These are phyloP conservation scores for Diaporthe citrichinensis DNA, from an alignment of 2,329 filamentous ascomycete species.

Conservation along the genomic window DNA sequence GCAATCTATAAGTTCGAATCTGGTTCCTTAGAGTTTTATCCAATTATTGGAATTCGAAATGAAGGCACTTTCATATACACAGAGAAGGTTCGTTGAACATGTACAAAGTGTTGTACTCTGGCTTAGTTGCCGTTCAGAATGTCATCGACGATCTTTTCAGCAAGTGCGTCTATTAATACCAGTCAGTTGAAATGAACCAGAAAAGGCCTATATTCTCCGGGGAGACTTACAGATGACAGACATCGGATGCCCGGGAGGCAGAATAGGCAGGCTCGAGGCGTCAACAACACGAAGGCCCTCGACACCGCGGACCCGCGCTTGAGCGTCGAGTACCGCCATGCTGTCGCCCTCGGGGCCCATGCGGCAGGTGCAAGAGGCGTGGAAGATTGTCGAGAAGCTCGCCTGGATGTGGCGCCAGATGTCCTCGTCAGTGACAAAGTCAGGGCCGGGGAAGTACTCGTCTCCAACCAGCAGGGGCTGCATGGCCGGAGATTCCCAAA, in stretches of 20 bases:
- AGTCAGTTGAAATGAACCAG: background rate
- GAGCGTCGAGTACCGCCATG: slow-evolving; percentile 16
- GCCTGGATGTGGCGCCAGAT: slow-evolving; percentile 49
- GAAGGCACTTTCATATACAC: background rate
- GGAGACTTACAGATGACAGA: slow-evolving; percentile 5
- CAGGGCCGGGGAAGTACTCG: slow-evolving; percentile 53
- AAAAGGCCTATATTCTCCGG: too few relatives aligned
- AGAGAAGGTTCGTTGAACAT: background rate
- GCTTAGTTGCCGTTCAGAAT: slow-evolving; percentile 14
- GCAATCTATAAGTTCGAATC: background rate
- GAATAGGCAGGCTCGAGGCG: slow-evolving; percentile 9
- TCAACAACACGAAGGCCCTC: slow-evolving; percentile 32
- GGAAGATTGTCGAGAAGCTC: slow-evolving; percentile 49
- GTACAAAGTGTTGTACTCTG: background rate
- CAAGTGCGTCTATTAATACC: slow-evolving; percentile 6
- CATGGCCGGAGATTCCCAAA: slow-evolving; percentile 42
- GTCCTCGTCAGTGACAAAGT: slow-evolving; percentile 53
- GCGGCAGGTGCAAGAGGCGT: slow-evolving; percentile 52
- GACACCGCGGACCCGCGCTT: slow-evolving; percentile 30
- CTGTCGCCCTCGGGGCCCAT: slow-evolving; percentile 49
- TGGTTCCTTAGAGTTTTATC: background rate
- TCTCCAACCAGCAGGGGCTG: background rate
- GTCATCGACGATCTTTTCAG: slow-evolving; percentile 27
- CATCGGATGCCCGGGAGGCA: slow-evolving; percentile 33
- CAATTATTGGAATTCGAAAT: background rate